A percentile compares a stretch with the other conserved stretches of the same genome.
phyloP scores from a whole-genome alignment of 805 yeast species.

The Nakazawaea laoshanensis region DNA sequence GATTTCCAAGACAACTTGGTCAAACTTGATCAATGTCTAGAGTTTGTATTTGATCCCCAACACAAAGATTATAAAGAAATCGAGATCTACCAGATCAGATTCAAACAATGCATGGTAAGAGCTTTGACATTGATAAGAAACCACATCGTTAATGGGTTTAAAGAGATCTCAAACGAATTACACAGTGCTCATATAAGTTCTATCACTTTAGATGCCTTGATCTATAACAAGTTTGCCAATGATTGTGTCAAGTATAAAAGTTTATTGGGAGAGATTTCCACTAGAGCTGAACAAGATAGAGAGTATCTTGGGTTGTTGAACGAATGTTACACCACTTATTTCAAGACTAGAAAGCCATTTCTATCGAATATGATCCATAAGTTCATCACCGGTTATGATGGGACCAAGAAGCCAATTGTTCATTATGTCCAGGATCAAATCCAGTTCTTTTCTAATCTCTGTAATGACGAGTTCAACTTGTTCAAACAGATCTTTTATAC shows the following conservation, averaged over 20 bases:
- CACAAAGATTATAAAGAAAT: constrained; percentile 53
- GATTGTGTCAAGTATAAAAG: constrained; percentile 15
- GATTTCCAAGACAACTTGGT: constrained; percentile 42
- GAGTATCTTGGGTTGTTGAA: constrained; percentile 57
- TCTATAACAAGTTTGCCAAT: constrained; percentile 54
- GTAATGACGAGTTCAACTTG: constrained; percentile 52
- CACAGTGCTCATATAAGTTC: constrained; percentile 16
- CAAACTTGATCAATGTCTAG: constrained; percentile 59
- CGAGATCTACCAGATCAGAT: constrained; percentile 60
- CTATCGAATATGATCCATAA: constrained; percentile 28
- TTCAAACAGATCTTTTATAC: constrained; percentile 46
- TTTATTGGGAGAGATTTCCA: constrained; percentile 19
- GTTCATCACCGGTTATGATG: constrained; percentile 15
- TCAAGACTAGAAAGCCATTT: constrained; percentile 44
- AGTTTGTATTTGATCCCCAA: constrained; percentile 43
- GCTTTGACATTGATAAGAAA: constrained; percentile 69
- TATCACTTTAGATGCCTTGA: constrained; percentile 50
- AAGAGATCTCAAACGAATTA: constrained; percentile 19
- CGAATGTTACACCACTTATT: constrained; percentile 61
- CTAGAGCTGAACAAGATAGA: constrained; percentile 15
- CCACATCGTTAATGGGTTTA: constrained; percentile 43
- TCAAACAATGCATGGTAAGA: constrained; percentile 77
- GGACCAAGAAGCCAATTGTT: constrained; percentile 31
- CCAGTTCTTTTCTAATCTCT: constrained; percentile 48
- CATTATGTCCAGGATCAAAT: constrained; percentile 57